phyloP scores from a whole-genome alignment of 1,284 basidiomycete species.

The Caloboletus firmus region DNA sequence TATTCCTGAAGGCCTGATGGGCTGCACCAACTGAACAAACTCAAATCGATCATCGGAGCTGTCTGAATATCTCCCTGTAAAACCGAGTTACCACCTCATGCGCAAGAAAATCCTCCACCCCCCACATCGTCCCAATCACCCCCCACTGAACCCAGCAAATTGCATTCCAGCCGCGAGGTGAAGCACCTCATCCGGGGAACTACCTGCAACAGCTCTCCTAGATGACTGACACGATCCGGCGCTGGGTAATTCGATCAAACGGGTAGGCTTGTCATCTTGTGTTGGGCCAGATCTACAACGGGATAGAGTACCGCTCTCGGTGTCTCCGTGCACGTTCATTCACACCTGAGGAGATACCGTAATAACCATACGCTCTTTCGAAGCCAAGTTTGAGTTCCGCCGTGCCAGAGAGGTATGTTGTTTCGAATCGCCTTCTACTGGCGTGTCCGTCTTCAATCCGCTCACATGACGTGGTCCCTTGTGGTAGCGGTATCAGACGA shows the following conservation, averaged over 20 bases:
- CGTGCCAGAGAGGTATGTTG: neutral
- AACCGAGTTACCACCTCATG: too few species aligned
- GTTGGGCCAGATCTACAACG: neutral
- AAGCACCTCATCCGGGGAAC: neutral
- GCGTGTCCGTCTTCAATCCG: neutral
- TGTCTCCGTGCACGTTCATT: neutral
- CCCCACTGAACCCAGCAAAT: too few species aligned
- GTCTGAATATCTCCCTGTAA: too few species aligned
- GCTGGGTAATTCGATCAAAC: neutral
- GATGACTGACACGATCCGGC: neutral
- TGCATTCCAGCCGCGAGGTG: too few species aligned
- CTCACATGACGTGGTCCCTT: slow-evolving; percentile 6
- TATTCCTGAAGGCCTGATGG: too few species aligned
- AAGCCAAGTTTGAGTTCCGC: neutral
- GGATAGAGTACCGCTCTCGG: neutral
- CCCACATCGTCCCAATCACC: too few species aligned
- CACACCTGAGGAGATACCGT: slow-evolving; percentile 2
- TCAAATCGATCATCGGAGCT: too few species aligned
- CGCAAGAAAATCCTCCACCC: too few species aligned
- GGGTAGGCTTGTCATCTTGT: neutral
- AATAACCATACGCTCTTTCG: neutral
- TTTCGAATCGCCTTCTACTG: neutral
- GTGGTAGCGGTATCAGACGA: neutral
- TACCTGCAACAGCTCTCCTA: neutral
- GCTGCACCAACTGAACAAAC: too few species aligned